A percentile compares a stretch with the other conserved stretches of the same genome.
Conservation (phyloP, 257 asterid species). For the Solanum chiquidenum region DNA sequence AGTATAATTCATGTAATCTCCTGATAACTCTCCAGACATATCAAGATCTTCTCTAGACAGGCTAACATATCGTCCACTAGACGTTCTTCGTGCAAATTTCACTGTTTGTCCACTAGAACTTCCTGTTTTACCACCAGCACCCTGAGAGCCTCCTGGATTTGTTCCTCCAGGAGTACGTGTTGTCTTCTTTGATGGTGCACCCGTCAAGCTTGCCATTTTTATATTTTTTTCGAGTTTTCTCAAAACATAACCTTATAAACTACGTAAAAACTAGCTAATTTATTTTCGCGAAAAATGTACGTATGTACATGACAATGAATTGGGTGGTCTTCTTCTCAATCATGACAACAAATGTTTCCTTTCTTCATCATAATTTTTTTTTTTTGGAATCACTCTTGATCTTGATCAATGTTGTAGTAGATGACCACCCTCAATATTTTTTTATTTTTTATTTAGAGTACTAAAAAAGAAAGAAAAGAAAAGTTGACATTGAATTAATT, state of each 20-base stretch:
- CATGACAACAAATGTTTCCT: neutral
- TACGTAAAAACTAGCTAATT: neutral
- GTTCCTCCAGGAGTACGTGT: constrained; percentile 14
- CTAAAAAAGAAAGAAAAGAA: neutral
- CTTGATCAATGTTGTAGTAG: neutral
- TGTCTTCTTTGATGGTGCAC: constrained; percentile 51
- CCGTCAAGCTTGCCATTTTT: constrained; percentile 35
- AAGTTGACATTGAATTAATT: neutral
- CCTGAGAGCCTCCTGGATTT: constrained; percentile 14
- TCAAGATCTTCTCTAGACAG: constrained; percentile 68
- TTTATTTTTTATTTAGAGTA: neutral
- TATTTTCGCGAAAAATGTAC: neutral
- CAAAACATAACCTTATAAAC: neutral
- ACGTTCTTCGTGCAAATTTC: constrained; percentile 70
- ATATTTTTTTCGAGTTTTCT: neutral
- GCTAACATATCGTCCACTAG: constrained; percentile 74
- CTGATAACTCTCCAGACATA: constrained; percentile 52
- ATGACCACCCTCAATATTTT: neutral
- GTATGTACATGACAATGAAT: neutral
- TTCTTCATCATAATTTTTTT: neutral
- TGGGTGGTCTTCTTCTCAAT: neutral
- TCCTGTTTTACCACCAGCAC: neutral
- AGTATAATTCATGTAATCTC: constrained; percentile 65
- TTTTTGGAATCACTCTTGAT: neutral
- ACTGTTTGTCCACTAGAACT: constrained; percentile 46